Evolutionary conservation across 2,329 filamentous ascomycete species (phyloP).

Genomic region (Diaporthe sp.): DNA sequence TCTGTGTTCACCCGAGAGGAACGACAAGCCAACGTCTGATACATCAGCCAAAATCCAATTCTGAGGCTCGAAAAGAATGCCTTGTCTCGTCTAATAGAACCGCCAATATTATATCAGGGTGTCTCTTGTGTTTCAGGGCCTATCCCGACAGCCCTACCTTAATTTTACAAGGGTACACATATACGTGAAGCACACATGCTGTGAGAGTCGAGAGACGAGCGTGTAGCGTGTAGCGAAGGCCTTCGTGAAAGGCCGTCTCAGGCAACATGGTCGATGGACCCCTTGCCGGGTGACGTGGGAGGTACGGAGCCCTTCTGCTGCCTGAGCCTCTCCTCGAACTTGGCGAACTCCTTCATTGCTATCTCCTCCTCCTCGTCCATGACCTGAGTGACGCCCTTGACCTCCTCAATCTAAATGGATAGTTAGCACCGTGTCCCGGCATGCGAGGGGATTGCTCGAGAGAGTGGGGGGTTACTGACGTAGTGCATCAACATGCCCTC

Average conservation of each 20-base stretch:
- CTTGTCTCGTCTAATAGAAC: conserved; percentile 8
- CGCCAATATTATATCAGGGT: not conserved
- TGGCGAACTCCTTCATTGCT: conserved; percentile 86
- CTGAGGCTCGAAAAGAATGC: not conserved
- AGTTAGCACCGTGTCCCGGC: conserved; percentile 41
- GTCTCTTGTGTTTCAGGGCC: conserved; percentile 1
- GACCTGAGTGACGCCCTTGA: conserved; percentile 91
- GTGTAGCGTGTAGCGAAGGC: not conserved
- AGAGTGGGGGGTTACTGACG: conserved; percentile 62
- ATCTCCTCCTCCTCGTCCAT: conserved; percentile 93
- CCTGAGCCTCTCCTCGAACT: conserved; percentile 87
- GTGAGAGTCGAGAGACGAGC: not conserved
- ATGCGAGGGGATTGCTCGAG: not conserved
- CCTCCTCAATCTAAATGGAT: conserved; percentile 86
- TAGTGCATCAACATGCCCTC: conserved; percentile 99
- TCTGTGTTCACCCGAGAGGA: not conserved
- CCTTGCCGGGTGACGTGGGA: conserved; percentile 50
- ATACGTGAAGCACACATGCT: not conserved
- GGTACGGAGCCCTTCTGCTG: conserved; percentile 59
- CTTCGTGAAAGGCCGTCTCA: conserved; percentile 34
- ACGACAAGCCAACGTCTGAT: not conserved
- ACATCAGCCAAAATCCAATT: not conserved
- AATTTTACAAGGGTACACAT: conserved; percentile 13
- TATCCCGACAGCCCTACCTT: conserved; percentile 2
- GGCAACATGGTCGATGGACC: conserved; percentile 50